Evolutionary conservation across 495 filamentous ascomycete species (phyloP), one percentile per base, ranked within the genome.

Genomic region (Aspergillus campestris): DNA sequence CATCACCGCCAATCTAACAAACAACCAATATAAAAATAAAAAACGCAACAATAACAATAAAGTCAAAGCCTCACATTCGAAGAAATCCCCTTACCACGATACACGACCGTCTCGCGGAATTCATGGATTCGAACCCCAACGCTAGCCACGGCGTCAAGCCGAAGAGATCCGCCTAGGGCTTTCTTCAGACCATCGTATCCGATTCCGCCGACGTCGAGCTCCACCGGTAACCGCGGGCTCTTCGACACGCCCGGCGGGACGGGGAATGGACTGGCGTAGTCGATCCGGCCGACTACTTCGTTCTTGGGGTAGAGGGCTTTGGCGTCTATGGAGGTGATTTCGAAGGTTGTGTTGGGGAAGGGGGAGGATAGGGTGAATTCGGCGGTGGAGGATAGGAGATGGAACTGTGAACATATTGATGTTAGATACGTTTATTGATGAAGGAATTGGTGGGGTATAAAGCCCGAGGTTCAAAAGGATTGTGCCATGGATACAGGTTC

Each of bases 331-430:
- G 67, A 75, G 13, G 86, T 83, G 52, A 98, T 73, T 47, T 75
- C 84, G 13, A 98, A 60, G 1, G 76, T 84, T 13, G 81, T 84
- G 44, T 80, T 66, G 34, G 68, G 64, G 3, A 95, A 70, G 0
- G 92, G 92, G 2, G 90, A 95, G 35, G 77, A 71, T 31, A 98
- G 72, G 0, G 79, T 82, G 69, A 98, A 95, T 4, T 83, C 78
- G 24, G 89, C 91, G 0, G 86, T 91, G 8, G 86, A 92, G 27
- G 87, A 87, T 51, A 88, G 75, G 50, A 98, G 55, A 65, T 95
- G 88, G 57, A 87, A 74, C 77, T 80, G 49, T 15, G 27, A 48
- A 40, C 40, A 50, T 14, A 41, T 24, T 24, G 10, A 51, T 42
- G 56, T 56, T 48, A 58, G 56, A 37, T 47, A 27, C 27, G 11